A percentile compares a stretch with the other conserved stretches of the same genome.
Evolutionary conservation across 768 basidiomycete genomes (phyloP).

Genomic region (Macrolepiota albuminosa): DNA sequence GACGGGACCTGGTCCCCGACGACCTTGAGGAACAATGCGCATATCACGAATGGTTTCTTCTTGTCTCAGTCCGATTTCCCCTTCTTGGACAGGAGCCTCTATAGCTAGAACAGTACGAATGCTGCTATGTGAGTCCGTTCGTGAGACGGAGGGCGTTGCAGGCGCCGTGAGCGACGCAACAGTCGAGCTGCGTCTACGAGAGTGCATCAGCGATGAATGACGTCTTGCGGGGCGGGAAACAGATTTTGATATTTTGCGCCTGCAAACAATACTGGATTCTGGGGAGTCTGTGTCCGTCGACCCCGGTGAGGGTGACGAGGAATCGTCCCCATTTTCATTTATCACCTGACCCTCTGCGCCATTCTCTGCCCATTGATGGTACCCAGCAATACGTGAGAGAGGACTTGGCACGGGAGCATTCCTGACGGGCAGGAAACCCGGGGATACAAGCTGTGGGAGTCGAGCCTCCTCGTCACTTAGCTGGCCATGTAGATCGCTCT

Average conservation of each 20-base stretch:
- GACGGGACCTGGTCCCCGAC: conserved; percentile 27
- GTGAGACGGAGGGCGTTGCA: conserved; percentile 26
- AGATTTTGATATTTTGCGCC: conserved; percentile 27
- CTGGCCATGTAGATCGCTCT: conserved; percentile 20
- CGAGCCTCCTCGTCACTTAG: conserved; percentile 32
- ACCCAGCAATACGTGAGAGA: conserved; percentile 52
- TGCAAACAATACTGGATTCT: conserved; percentile 17
- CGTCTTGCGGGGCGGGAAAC: conserved; percentile 21
- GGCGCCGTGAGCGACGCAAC: conserved; percentile 55
- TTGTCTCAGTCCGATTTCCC: conserved; percentile 14
- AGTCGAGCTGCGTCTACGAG: conserved; percentile 62
- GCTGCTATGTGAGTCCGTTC: conserved; percentile 60
- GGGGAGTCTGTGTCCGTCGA: conserved; percentile 62
- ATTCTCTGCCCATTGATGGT: conserved; percentile 51
- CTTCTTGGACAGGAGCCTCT: conserved; percentile 32
- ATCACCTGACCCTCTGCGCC: conserved; percentile 29
- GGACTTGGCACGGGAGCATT: conserved; percentile 55
- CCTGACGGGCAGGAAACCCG: conserved; percentile 25
- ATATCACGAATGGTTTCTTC: conserved; percentile 27
- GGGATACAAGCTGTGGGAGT: conserved; percentile 27
- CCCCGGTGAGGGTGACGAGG: conserved; percentile 57
- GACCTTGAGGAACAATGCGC: conserved; percentile 18
- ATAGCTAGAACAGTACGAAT: conserved; percentile 65
- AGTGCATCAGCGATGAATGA: conserved; percentile 28
- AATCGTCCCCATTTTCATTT: conserved; percentile 43